A percentile compares a stretch with the other conserved stretches of the same genome.
phyloP scores from a whole-genome alignment of 352 stramenopile species.

The Phytophthora lateralis region DNA sequence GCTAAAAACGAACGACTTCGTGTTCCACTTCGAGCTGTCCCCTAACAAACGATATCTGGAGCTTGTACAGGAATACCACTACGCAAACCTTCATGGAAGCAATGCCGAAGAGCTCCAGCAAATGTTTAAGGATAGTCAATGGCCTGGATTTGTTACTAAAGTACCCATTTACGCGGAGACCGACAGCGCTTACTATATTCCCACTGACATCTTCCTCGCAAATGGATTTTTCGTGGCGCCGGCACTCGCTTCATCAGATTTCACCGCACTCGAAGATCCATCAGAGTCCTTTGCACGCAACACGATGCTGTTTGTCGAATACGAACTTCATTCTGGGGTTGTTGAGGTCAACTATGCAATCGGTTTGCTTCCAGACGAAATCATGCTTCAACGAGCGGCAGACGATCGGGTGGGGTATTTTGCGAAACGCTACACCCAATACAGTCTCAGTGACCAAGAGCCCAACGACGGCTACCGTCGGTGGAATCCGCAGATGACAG shows the following conservation, averaged over 20 bases:
- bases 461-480: slow-evolving; percentile 40
- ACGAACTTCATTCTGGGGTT: slow-evolving; percentile 62
- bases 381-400: slow-evolving; percentile 56
- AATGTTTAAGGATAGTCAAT: slow-evolving; percentile 69
- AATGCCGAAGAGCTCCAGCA: slow-evolving; percentile 51
- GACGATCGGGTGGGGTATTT: slow-evolving; percentile 89
- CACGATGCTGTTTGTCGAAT: slow-evolving; percentile 75
- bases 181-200: slow-evolving; percentile 56
- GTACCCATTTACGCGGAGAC: slow-evolving; percentile 71
- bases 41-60: slow-evolving; percentile 38
- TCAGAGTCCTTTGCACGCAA: slow-evolving; percentile 74
- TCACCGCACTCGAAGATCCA: slow-evolving; percentile 29
- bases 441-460: slow-evolving; percentile 49
- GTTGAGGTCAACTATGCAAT: slow-evolving; percentile 75
- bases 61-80: slow-evolving; percentile 66
- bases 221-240: slow-evolving; percentile 83
- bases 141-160: slow-evolving; percentile 59
- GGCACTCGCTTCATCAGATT: slow-evolving; percentile 35
- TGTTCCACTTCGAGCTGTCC: slow-evolving; percentile 72
- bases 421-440: slow-evolving; percentile 60
- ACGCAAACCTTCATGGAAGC: slow-evolving; percentile 41
- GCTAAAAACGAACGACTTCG: slow-evolving; percentile 63
- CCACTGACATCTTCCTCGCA: slow-evolving; percentile 52
- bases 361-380: slow-evolving; percentile 62
- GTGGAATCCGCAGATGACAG: slow-evolving; percentile 60